These are phyloP conservation scores for Lactarius quietus DNA, from an alignment of 768 basidiomycete species.

Conservation along the genomic window DNA sequence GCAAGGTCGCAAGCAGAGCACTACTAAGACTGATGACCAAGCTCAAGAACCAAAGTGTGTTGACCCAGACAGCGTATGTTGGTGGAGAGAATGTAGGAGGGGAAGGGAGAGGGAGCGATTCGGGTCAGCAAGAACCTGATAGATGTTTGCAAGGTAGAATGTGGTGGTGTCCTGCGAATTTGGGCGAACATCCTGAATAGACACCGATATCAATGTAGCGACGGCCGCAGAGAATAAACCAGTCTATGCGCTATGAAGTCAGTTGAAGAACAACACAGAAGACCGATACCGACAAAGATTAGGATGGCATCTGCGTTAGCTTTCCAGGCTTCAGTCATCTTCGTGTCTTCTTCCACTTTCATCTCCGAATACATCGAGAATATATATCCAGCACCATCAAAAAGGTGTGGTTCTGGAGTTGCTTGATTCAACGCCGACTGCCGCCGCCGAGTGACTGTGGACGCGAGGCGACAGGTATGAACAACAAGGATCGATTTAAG, in stretches of 20 bases:
- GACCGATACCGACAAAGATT: no score
- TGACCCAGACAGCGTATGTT: neutral
- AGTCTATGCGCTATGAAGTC: no score
- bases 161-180: no score
- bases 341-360: neutral
- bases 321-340: neutral
- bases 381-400: neutral
- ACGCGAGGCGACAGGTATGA: neutral
- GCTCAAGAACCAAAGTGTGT: constrained; percentile 6
- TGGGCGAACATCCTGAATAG: no score
- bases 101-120: neutral
- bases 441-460: neutral
- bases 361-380: neutral
- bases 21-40: neutral
- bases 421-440: neutral
- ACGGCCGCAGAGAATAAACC: no score
- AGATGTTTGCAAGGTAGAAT: no score
- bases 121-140: neutral
- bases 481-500: neutral
- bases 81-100: neutral
- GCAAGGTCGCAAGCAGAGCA: neutral
- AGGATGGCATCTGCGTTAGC: no score
- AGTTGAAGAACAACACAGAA: no score
- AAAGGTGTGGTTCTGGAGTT: neutral
- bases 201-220: no score